phyloP scores from a whole-genome alignment of 2,329 filamentous ascomycete genomes.

The Aspergillus ibericus region DNA sequence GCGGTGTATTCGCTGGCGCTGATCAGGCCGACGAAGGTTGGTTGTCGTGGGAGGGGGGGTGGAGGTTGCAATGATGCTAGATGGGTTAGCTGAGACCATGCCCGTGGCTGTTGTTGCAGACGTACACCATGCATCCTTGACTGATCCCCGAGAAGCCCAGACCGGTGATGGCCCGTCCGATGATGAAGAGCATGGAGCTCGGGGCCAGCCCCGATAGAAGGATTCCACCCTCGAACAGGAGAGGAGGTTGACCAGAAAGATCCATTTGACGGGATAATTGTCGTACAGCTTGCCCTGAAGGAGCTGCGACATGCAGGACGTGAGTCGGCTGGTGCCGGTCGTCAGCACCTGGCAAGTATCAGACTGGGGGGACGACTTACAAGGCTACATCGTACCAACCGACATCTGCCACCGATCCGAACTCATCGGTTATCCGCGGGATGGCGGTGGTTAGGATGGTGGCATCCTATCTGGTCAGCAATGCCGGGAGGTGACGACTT shows the following conservation, averaged over 20 bases:
- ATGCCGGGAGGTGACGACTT: not conserved
- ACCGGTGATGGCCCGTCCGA: not conserved
- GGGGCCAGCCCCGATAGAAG: not conserved
- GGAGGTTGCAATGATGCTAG: not conserved
- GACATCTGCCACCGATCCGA: not conserved
- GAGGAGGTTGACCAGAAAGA: not conserved
- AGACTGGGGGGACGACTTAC: not conserved
- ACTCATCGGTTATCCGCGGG: not conserved
- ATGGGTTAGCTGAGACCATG: not conserved
- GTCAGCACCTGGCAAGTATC: not conserved
- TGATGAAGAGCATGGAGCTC: not conserved
- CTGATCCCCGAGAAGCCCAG: not conserved
- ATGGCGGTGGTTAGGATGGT: not conserved
- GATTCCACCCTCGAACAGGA: not conserved
- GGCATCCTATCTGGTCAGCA: not conserved
- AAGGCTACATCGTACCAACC: conserved; percentile 3
- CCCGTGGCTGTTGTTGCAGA: no score
- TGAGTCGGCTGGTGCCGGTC: not conserved
- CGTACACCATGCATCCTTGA: conserved; percentile 1
- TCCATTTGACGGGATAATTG: not conserved
- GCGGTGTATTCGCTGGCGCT: conserved; percentile 3
- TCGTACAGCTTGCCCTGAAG: not conserved
- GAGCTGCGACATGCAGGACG: not conserved
- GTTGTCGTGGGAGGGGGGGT: not conserved
- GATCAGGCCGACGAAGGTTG: not conserved